Evolutionary conservation across 2,329 filamentous ascomycete species (phyloP), one percentile per base, ranked within the genome.

Genomic region (Spiromastix sp.): DNA sequence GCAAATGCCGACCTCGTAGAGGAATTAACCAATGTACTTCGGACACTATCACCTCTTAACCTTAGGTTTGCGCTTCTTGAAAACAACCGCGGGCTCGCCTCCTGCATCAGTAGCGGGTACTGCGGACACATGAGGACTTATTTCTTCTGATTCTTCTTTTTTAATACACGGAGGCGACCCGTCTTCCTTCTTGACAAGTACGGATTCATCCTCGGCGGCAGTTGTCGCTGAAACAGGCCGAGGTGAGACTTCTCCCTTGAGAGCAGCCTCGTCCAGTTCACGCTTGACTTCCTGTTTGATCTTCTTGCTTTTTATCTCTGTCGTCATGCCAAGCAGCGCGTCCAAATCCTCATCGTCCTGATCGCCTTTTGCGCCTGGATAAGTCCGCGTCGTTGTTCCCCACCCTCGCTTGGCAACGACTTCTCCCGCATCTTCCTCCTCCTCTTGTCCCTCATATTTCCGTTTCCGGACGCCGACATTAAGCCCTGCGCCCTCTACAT

Each of bases 41-140:
- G n/a, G 7, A 7, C 27, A 35, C 42, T 48, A 62, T 50, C 57
- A 58, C 46, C 55, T 60, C 46, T 56, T 54, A 32, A 53, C 47
- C 47, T 67, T 68, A 2, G 61, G 54, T 43, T 65, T 68, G 42
- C 65, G 63, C 43, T 67, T 68, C 45, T 67, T 68, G 54, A 68
- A 68, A 15, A 67, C 46, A 26, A 66, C 54, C 3, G 55, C 57
- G 4, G 52, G 37, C 4, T 40, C 42, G 33, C 53, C 47, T 4
- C 30, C 12, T 38, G 26, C 32, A 19, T 46, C 46, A 1, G 42
- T 40, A 39, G 45, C 42, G 9, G 39, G 34, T 5, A 13, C 25
- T 1, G 37, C 28, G 6, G 34, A 32, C 15, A 30, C 32, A 16
- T 47, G 24, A n/a, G 32, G 26, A 15, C 24, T 26, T 19, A 21